Evolutionary conservation across 2,329 filamentous ascomycete species (phyloP).

Genomic region (Endocalyx cinctus): DNA sequence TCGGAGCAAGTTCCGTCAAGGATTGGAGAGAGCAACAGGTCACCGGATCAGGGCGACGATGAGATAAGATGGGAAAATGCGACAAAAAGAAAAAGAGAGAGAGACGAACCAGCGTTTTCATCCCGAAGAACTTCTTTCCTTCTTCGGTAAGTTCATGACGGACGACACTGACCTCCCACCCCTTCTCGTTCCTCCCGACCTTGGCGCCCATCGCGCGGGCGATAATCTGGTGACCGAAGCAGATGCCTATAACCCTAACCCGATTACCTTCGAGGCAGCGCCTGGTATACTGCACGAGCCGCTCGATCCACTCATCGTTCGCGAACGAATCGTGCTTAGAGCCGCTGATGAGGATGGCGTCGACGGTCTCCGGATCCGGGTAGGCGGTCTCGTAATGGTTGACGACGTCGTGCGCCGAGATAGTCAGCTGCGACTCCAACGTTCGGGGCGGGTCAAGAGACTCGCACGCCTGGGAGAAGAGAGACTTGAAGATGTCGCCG

Average conservation of each 20-base stretch:
- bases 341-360: constrained; percentile 80
- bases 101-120: constrained; percentile 49
- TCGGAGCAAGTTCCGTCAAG: too few species aligned
- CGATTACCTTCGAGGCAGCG: constrained; percentile 54
- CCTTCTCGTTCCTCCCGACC: constrained; percentile 61
- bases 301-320: constrained; percentile 69
- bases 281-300: constrained; percentile 64
- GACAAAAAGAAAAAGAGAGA: constrained; percentile 1
- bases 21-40: too few species aligned
- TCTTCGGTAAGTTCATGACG: constrained; percentile 62
- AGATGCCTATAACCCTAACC: constrained; percentile 72
- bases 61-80: background rate
- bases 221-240: constrained; percentile 85
- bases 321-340: constrained; percentile 71
- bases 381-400: constrained; percentile 45
- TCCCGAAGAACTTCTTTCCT: constrained; percentile 68
- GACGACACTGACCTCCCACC: constrained; percentile 80
- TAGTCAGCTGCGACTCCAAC: constrained; percentile 44
- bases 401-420: constrained; percentile 70
- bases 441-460: constrained; percentile 36
- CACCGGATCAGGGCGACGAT: too few species aligned
- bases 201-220: constrained; percentile 65
- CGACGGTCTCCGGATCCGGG: constrained; percentile 67
- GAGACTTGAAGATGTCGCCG: constrained; percentile 61
- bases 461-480: constrained; percentile 52